Evolutionary conservation across 2,329 filamentous ascomycete species (phyloP).

Genomic region (Eutypella sp.): DNA sequence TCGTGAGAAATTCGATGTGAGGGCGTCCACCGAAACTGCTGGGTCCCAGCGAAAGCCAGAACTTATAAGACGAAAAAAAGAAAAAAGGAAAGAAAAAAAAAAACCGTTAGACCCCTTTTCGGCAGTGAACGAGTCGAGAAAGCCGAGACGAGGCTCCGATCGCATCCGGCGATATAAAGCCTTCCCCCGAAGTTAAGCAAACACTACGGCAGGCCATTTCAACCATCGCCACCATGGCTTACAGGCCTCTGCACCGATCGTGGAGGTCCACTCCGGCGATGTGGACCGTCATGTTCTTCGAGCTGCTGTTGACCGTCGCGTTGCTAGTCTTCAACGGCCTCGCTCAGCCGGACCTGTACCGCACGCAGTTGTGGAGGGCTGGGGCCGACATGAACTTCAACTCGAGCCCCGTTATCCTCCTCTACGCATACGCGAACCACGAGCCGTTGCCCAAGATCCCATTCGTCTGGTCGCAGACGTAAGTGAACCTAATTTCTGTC

Average conservation of each 20-base stretch:
- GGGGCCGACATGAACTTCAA: slow-evolving; percentile 69
- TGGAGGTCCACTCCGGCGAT: slow-evolving; percentile 55
- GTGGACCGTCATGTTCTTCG: slow-evolving; percentile 60
- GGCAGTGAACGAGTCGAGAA: too few species aligned
- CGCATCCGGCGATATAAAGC: too few species aligned
- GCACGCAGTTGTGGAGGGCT: slow-evolving; percentile 67
- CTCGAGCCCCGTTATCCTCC: slow-evolving; percentile 62
- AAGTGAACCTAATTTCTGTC: slow-evolving; percentile 31
- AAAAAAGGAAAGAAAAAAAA: too few species aligned
- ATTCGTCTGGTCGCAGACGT: slow-evolving; percentile 70
- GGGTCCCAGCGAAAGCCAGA: slow-evolving; percentile 11
- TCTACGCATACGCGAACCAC: slow-evolving; percentile 73
- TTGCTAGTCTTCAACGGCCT: slow-evolving; percentile 68
- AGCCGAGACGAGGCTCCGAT: not conserved
- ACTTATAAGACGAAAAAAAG: too few species aligned
- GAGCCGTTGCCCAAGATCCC: slow-evolving; percentile 56
- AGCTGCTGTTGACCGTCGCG: slow-evolving; percentile 61
- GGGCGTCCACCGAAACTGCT: slow-evolving; percentile 11
- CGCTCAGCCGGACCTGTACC: slow-evolving; percentile 67
- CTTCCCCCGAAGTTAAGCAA: too few species aligned
- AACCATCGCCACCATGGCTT: slow-evolving; percentile 32
- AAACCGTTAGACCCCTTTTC: too few species aligned
- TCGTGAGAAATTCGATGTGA: slow-evolving; percentile 19
- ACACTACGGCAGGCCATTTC: slow-evolving; percentile 9
- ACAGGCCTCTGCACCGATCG: slow-evolving; percentile 54